A percentile compares a stretch with the other conserved stretches of the same genome.
Conservation (phyloP, 768 basidiomycete species). For the Rhodotorula sphaerocarpa region DNA sequence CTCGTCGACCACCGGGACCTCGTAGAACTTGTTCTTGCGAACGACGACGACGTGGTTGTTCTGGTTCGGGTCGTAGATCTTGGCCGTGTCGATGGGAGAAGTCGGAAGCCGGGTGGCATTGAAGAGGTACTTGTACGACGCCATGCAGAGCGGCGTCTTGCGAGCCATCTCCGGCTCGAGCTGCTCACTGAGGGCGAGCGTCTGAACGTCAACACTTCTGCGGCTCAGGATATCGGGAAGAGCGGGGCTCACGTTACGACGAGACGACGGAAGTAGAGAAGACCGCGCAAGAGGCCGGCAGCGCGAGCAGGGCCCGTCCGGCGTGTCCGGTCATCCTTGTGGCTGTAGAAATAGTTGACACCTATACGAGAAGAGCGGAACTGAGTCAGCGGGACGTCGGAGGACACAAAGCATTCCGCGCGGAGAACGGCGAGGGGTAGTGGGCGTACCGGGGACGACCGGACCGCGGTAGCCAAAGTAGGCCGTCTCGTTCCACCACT, state of each 20-base stretch:
- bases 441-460: slow-evolving; percentile 27
- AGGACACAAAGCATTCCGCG: background rate
- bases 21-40: slow-evolving; percentile 83
- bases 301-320: slow-evolving; percentile 35
- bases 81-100: slow-evolving; percentile 71
- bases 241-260: slow-evolving; percentile 59
- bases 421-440: background rate
- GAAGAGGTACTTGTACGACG: slow-evolving; percentile 96
- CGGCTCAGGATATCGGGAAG: too few relatives aligned
- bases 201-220: too few relatives aligned
- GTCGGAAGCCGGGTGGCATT: slow-evolving; percentile 82
- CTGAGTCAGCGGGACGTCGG: background rate
- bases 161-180: slow-evolving; percentile 82
- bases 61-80: slow-evolving; percentile 62
- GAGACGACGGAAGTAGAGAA: slow-evolving; percentile 48
- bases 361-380: slow-evolving; percentile 53
- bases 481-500: slow-evolving; percentile 93
- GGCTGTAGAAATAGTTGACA: slow-evolving; percentile 92
- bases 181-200: slow-evolving; percentile 60
- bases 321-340: slow-evolving; percentile 47
- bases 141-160: slow-evolving; percentile 73
- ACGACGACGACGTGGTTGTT: slow-evolving; percentile 86
- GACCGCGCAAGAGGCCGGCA: slow-evolving; percentile 37
- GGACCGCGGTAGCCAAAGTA: slow-evolving; percentile 35
- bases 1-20: slow-evolving; percentile 60